A percentile compares a stretch with the other conserved stretches of the same genome.
phyloP scores from a whole-genome alignment of 176 grass and related monocot genomes.

The Bromus sterilis region DNA sequence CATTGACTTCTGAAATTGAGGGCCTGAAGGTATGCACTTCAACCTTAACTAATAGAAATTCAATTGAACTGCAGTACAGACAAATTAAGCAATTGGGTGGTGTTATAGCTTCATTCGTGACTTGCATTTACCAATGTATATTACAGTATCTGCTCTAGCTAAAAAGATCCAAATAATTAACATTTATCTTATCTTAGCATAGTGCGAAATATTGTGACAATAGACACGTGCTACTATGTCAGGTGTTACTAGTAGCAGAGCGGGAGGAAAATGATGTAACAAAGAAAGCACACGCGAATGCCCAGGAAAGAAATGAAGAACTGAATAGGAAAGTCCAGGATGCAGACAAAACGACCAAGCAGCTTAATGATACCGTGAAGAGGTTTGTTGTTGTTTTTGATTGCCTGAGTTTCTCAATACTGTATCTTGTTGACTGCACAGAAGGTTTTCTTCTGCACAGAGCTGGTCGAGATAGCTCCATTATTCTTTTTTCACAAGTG shows the following conservation, averaged over 20 bases:
- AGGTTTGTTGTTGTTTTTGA: slow-evolving; percentile 42
- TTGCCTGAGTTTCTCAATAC: background rate
- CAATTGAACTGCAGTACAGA: background rate
- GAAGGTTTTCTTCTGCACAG: background rate
- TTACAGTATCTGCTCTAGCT: background rate
- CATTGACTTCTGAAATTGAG: slow-evolving; percentile 51
- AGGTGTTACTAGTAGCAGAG: slow-evolving; percentile 52
- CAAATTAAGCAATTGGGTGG: background rate
- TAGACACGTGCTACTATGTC: slow-evolving; percentile 17
- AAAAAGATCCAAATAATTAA: background rate
- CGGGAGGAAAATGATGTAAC: slow-evolving; percentile 37
- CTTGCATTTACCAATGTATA: background rate
- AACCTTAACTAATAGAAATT: background rate
- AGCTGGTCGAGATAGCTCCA: background rate
- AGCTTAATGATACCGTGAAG: slow-evolving; percentile 42
- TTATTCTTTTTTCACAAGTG: background rate
- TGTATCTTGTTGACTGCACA: background rate
- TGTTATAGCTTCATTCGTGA: background rate
- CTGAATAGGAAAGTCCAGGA: slow-evolving; percentile 46
- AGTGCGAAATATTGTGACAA: background rate
- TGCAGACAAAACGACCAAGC: slow-evolving; percentile 39
- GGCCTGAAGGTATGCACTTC: slow-evolving; percentile 38
- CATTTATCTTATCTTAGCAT: slow-evolving; percentile 2
- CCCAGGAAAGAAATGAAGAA: slow-evolving; percentile 55
- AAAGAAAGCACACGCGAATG: slow-evolving; percentile 39